A percentile compares a stretch with the other conserved stretches of the same genome.
These are phyloP conservation scores for Coemansia sp. DNA, from an alignment of 192 early-diverging fungal species.

Conservation along the genomic window DNA sequence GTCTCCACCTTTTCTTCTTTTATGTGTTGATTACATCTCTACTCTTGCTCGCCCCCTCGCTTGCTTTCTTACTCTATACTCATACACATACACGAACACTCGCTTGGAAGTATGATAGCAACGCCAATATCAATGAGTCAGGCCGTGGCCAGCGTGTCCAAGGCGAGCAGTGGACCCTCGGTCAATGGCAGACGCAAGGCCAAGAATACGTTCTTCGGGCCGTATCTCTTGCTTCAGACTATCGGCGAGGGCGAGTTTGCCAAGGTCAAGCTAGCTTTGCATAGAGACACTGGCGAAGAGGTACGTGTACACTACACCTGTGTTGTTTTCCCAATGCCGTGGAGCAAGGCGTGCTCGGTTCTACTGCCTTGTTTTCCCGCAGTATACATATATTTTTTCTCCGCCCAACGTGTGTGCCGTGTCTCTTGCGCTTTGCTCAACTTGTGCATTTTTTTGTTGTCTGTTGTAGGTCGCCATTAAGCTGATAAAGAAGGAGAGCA, in stretches of 20 bases:
- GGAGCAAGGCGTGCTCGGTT: background rate
- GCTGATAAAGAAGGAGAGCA: conserved; percentile 90
- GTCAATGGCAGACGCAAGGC: conserved; percentile 51
- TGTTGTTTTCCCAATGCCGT: conserved; percentile 1
- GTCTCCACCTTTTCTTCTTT: conserved; percentile 15
- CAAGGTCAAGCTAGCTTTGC: conserved; percentile 95
- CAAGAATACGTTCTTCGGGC: conserved; percentile 76
- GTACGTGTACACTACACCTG: conserved; percentile 21
- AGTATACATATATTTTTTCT: background rate
- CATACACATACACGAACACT: background rate
- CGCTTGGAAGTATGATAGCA: conserved; percentile 42
- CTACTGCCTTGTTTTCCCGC: conserved; percentile 7
- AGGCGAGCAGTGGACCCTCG: conserved; percentile 43
- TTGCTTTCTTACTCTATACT: background rate
- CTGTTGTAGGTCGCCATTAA: conserved; percentile 83
- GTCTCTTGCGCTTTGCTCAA: background rate
- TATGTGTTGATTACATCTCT: conserved; percentile 14
- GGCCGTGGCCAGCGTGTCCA: conserved; percentile 55
- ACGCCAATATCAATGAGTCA: conserved; percentile 58
- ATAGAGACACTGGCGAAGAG: conserved; percentile 75
- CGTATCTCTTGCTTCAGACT: conserved; percentile 94
- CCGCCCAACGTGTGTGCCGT: conserved; percentile 3
- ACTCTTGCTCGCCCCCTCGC: conserved; percentile 16
- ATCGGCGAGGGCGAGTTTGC: conserved; percentile 98
- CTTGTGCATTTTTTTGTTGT: conserved; percentile 1